These are phyloP conservation scores for Candida palmyrensis DNA, from an alignment of 805 yeast genomes.

Conservation along the genomic window DNA sequence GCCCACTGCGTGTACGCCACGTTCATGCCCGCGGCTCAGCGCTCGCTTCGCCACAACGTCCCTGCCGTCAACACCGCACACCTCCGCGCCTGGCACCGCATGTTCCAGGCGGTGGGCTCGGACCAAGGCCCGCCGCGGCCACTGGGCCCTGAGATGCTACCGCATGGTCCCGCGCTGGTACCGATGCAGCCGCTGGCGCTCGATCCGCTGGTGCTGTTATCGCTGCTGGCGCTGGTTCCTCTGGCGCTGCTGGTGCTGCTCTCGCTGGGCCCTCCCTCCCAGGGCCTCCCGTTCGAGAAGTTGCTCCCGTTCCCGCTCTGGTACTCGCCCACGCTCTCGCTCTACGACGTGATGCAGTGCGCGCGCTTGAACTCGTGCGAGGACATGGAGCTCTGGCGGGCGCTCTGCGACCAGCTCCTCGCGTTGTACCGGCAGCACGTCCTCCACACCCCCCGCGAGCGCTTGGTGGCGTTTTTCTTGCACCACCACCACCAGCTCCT, in stretches of 20 bases:
- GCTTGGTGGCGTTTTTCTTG: constrained; percentile 38
- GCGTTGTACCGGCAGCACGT: constrained; percentile 20
- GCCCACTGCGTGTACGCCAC: constrained; percentile 7
- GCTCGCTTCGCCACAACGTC: neutral
- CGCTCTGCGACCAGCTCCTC: constrained; percentile 32
- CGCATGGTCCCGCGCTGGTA: no score
- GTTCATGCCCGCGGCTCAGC: neutral
- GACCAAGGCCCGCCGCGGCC: no score
- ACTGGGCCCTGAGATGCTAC: no score
- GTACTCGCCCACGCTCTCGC: constrained; percentile 34
- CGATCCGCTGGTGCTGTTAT: neutral
- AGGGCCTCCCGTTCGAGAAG: no score
- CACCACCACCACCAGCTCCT: constrained; percentile 31
- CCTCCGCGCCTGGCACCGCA: no score
- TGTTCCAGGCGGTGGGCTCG: no score
- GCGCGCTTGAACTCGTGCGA: constrained; percentile 19
- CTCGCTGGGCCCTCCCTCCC: no score
- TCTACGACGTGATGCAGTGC: constrained; percentile 31
- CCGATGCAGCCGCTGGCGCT: no score
- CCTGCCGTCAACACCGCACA: no score
- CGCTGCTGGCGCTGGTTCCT: no score
- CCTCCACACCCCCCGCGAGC: constrained; percentile 39
- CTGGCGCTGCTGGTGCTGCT: no score
- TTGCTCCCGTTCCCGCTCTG: constrained; percentile 37
- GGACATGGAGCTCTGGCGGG: constrained; percentile 26